A percentile compares a stretch with the other conserved stretches of the same genome.
Conservation (phyloP, 2,329 filamentous ascomycete genomes). For the Aspergillus neoniger region DNA sequence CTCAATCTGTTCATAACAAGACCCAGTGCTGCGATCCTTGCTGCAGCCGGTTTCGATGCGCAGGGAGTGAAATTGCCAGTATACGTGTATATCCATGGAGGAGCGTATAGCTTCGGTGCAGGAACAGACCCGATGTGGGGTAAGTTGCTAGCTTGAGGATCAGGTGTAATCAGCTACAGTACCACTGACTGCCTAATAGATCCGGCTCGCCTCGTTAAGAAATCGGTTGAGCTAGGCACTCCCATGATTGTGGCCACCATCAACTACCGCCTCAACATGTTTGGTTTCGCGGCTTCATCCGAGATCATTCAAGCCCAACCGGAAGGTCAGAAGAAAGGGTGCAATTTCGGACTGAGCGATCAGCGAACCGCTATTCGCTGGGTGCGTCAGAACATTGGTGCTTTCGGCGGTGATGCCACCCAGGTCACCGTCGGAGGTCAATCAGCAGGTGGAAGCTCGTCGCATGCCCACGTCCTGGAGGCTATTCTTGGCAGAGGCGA, state of each 20-base stretch:
- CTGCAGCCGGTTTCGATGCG: background rate
- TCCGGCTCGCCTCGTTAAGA: conserved; percentile 1
- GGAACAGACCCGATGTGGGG: conserved; percentile 7
- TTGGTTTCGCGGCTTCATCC: conserved; percentile 1
- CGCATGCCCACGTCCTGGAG: conserved; percentile 4
- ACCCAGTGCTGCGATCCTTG: background rate
- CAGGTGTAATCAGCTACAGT: too few species aligned
- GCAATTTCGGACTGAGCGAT: background rate
- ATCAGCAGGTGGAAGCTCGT: conserved; percentile 5
- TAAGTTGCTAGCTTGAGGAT: background rate
- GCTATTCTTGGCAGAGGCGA: background rate
- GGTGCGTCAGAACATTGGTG: conserved; percentile 2
- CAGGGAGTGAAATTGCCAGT: background rate
- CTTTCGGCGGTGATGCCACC: background rate
- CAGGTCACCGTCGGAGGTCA: conserved; percentile 1
- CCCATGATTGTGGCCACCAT: conserved; percentile 2
- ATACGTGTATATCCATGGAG: conserved; percentile 6
- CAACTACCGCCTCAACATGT: conserved; percentile 4
- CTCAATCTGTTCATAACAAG: conserved; percentile 6
- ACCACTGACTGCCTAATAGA: background rate
- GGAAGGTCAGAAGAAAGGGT: background rate
- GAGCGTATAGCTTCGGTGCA: conserved; percentile 4
- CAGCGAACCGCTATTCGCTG: background rate
- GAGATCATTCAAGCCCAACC: background rate
- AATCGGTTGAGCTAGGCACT: background rate